phyloP scores from a whole-genome alignment of 768 basidiomycete genomes.

The Kwoniella sp. region DNA sequence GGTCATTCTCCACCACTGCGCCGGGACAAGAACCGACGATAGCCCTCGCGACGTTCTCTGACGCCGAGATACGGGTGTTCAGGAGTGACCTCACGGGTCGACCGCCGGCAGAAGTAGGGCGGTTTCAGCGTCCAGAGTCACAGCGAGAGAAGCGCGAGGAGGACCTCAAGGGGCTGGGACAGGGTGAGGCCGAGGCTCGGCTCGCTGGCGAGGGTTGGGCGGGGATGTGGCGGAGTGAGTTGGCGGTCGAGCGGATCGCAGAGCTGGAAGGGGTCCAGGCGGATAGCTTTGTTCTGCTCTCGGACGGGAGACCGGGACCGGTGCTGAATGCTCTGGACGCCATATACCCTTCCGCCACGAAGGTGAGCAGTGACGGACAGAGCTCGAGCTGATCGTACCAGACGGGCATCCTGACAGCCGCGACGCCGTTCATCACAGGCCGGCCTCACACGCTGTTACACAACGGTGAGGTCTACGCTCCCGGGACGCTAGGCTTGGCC shows the following conservation, averaged over 20 bases:
- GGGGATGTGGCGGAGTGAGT: slow-evolving; percentile 32
- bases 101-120: slow-evolving; percentile 32
- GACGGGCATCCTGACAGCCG: slow-evolving; percentile 41
- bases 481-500: slow-evolving; percentile 43
- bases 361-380: slow-evolving; percentile 10
- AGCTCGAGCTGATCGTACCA: background rate
- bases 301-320: slow-evolving; percentile 29
- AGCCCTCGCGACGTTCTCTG: slow-evolving; percentile 20
- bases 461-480: slow-evolving; percentile 15
- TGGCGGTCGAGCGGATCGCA: slow-evolving; percentile 5
- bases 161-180: slow-evolving; percentile 25
- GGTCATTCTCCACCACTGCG: slow-evolving; percentile 26
- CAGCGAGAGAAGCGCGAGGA: slow-evolving; percentile 11
- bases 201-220: slow-evolving; percentile 28
- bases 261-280: slow-evolving; percentile 30
- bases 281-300: slow-evolving; percentile 27
- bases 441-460: slow-evolving; percentile 44
- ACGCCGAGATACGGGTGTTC: slow-evolving; percentile 7
- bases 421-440: slow-evolving; percentile 47
- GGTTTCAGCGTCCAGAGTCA: slow-evolving; percentile 28
- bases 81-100: slow-evolving; percentile 22
- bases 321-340: slow-evolving; percentile 20
- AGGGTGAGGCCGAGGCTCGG: slow-evolving; percentile 11
- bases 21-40: slow-evolving; percentile 9
- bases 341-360: slow-evolving; percentile 17